phyloP scores from a whole-genome alignment of 176 grass and related monocot species.

The Hordeum vulgare region MorexV3_pseudomolecules_assembly NC_058524.1:615332932-615333431 shows the following conservation, averaged over 20 bases:
- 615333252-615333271: constrained; percentile 76
- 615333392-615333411: constrained; percentile 96
- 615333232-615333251: constrained; percentile 91
- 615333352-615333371: constrained; percentile 98
- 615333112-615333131: constrained; percentile 88
- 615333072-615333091: constrained; percentile 82
- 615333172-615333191: constrained; percentile 84
- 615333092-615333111: constrained; percentile 83
- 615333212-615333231: constrained; percentile 87
- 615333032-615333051: constrained; percentile 79
- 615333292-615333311: constrained; percentile 97
- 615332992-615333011: not conserved
- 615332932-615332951: constrained; percentile 83
- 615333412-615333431: constrained; percentile 56
- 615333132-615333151: constrained; percentile 74
- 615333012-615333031: not conserved
- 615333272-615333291: constrained; percentile 76
- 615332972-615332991: not conserved
- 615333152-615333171: constrained; percentile 71
- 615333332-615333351: constrained; percentile 90
- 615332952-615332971: constrained; percentile 24
- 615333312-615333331: constrained; percentile 81
- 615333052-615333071: constrained; percentile 97
- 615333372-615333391: constrained; percentile 95
- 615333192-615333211: constrained; percentile 85